Evolutionary conservation across 345 rosid genomes (phyloP).

Genomic region (Hibiscus trionum): DNA sequence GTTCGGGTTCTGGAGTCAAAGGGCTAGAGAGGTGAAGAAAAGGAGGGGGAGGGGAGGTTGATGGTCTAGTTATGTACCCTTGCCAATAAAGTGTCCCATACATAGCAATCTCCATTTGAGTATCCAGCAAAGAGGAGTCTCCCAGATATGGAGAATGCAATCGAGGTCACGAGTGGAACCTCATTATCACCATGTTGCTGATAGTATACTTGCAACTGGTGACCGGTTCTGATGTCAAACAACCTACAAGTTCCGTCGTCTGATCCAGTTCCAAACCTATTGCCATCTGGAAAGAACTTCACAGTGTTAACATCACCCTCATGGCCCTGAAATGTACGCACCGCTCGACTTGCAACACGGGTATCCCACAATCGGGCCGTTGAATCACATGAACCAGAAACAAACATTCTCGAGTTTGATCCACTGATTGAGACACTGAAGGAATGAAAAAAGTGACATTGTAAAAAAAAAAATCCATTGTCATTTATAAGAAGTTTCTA

Average conservation of each 20-base stretch:
- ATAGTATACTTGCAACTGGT: conserved; percentile 72
- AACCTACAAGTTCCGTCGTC: conserved; percentile 94
- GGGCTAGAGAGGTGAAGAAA: no score
- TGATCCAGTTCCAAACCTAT: conserved; percentile 93
- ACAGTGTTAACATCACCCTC: conserved; percentile 84
- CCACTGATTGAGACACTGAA: conserved; percentile 78
- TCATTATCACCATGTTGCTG: conserved; percentile 48
- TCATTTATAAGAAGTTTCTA: conserved; percentile 1
- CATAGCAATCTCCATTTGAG: conserved; percentile 68
- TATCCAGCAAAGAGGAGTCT: conserved; percentile 91
- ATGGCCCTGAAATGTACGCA: conserved; percentile 82
- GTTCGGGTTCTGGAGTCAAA: no score
- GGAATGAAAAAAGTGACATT: conserved; percentile 5
- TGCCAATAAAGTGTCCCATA: conserved; percentile 93
- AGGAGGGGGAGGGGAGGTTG: not conserved
- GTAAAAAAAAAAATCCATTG: conserved; percentile 1
- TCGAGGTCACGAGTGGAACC: conserved; percentile 56
- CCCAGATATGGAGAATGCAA: conserved; percentile 90
- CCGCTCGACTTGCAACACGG: conserved; percentile 97
- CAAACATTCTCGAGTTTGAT: conserved; percentile 64
- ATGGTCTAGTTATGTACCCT: conserved; percentile 36
- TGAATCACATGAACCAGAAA: conserved; percentile 91
- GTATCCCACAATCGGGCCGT: conserved; percentile 95
- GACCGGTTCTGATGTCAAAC: conserved; percentile 92
- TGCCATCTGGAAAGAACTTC: conserved; percentile 92